Evolutionary conservation across 1,284 basidiomycete genomes (phyloP).

Genomic region (Ustilago crameri): DNA sequence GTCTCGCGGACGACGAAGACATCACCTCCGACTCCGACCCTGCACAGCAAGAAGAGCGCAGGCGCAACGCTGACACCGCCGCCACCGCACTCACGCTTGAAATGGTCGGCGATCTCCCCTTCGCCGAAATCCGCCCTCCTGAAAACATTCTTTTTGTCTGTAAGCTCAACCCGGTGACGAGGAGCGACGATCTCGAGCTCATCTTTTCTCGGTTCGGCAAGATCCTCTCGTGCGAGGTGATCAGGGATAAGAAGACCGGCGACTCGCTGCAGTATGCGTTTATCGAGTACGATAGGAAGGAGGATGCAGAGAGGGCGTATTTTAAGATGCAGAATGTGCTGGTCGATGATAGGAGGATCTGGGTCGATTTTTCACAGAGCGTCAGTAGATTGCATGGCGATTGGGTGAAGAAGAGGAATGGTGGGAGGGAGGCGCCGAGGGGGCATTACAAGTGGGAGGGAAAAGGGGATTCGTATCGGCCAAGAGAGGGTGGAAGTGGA

Average conservation of each 20-base stretch:
- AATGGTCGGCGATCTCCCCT: conserved; percentile 98
- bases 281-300: conserved; percentile 93
- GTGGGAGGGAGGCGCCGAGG: conserved; percentile 56
- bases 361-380: conserved; percentile 89
- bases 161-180: conserved; percentile 94
- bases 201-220: conserved; percentile 95
- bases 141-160: conserved; percentile 99
- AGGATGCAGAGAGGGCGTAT: conserved; percentile 93
- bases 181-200: conserved; percentile 94
- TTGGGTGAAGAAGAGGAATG: conserved; percentile 67
- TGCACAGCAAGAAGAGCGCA: conserved; percentile 81
- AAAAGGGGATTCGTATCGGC: conserved; percentile 13
- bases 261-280: conserved; percentile 98
- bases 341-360: conserved; percentile 97
- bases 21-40: conserved; percentile 73
- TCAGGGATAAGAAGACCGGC: conserved; percentile 92
- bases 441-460: conserved; percentile 32
- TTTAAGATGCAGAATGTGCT: conserved; percentile 99
- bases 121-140: conserved; percentile 95
- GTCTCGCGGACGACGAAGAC: conserved; percentile 77
- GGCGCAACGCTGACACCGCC: conserved; percentile 84
- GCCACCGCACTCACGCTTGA: conserved; percentile 95
- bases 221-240: conserved; percentile 97
- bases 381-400: conserved; percentile 75
- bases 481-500: conserved; percentile 1